Conservation (phyloP, 371 early-diverging fungal species). For the Phascolomyces articulosus region DNA sequence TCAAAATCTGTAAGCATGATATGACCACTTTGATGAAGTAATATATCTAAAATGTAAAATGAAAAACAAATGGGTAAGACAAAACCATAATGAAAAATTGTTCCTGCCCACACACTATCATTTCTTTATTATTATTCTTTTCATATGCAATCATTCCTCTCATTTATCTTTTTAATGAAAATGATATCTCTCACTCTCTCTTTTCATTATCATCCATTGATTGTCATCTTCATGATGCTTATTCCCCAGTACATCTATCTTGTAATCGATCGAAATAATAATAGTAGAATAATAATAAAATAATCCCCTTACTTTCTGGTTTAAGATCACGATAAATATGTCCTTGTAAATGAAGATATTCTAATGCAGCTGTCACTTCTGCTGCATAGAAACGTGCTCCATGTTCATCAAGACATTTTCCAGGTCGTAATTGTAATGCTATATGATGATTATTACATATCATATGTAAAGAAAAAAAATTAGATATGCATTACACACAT, state of each 20-base stretch:
- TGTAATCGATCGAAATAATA: no score
- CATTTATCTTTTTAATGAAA: no score
- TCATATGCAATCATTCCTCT: no score
- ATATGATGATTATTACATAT: slow-evolving; percentile 6
- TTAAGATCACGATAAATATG: slow-evolving; percentile 97
- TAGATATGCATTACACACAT: not conserved
- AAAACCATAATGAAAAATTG: no score
- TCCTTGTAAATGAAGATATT: slow-evolving; percentile 92
- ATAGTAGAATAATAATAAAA: not conserved
- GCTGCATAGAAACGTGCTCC: slow-evolving; percentile 96
- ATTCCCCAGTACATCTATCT: no score
- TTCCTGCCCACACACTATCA: no score
- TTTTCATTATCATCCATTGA: no score
- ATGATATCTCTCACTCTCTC: no score
- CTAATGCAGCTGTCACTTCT: slow-evolving; percentile 90
- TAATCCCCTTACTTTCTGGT: slow-evolving; percentile 96
- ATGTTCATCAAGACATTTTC: slow-evolving; percentile 76
- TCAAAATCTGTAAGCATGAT: slow-evolving; percentile 98
- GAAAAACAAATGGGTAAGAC: not conserved
- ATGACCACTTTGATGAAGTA: slow-evolving; percentile 93
- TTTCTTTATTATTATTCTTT: no score
- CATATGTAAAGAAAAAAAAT: slow-evolving; percentile 4
- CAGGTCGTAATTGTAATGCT: slow-evolving; percentile 78
- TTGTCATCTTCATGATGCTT: no score
- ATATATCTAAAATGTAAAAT: slow-evolving; percentile 66